These are phyloP conservation scores for Remersonia thermophila DNA, from an alignment of 2,329 filamentous ascomycete species.

Conservation along the genomic window DNA sequence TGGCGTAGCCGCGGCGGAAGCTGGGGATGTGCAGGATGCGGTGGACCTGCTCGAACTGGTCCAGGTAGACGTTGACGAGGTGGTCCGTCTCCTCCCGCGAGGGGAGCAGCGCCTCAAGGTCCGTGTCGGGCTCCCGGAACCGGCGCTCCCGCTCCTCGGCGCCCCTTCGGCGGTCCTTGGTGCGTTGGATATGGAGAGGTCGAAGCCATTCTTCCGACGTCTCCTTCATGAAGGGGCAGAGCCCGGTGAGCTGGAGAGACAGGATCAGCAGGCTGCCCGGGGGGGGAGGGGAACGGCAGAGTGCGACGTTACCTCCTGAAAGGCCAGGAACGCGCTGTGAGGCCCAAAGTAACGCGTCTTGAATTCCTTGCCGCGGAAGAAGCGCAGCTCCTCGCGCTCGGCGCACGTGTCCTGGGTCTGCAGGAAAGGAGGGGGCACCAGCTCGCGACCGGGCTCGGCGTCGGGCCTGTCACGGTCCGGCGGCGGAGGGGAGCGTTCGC, in stretches of 20 bases:
- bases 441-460: slow-evolving; percentile 11
- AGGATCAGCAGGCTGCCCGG: slow-evolving; percentile 5
- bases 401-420: slow-evolving; percentile 23
- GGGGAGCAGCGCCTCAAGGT: slow-evolving; percentile 36
- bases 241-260: slow-evolving; percentile 32
- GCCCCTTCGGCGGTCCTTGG: slow-evolving; percentile 42
- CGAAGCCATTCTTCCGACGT: slow-evolving; percentile 49
- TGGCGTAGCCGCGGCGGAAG: slow-evolving; percentile 42
- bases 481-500: slow-evolving; percentile 19
- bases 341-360: slow-evolving; percentile 48
- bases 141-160: slow-evolving; percentile 39
- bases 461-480: slow-evolving; percentile 11
- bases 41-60: slow-evolving; percentile 27
- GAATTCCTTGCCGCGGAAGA: slow-evolving; percentile 47
- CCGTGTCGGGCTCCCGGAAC: slow-evolving; percentile 34
- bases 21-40: slow-evolving; percentile 46
- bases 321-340: slow-evolving; percentile 48
- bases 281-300: background rate
- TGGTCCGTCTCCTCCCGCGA: slow-evolving; percentile 22
- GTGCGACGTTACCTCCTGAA: slow-evolving; percentile 33
- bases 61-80: slow-evolving; percentile 25
- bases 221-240: slow-evolving; percentile 50
- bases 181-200: slow-evolving; percentile 42
- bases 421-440: slow-evolving; percentile 21
- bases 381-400: slow-evolving; percentile 42